Evolutionary conservation across 2,329 filamentous ascomycete species (phyloP).

Genomic region (Talaromyces verruculosus): DNA sequence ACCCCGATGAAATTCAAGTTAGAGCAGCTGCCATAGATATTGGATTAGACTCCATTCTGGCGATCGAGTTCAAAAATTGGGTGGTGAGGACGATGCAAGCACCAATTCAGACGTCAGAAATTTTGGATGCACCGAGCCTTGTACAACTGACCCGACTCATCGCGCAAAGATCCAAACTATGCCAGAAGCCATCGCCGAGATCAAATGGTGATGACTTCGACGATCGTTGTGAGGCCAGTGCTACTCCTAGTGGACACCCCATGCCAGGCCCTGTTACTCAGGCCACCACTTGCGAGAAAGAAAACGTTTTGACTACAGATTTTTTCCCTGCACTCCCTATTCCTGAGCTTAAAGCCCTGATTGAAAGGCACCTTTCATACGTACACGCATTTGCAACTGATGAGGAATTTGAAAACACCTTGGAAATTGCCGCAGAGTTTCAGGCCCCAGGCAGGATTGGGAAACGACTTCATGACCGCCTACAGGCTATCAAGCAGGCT

Average conservation of each 20-base stretch:
- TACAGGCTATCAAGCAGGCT: background rate
- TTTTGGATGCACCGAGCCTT: background rate
- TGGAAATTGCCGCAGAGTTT: background rate
- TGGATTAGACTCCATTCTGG: conserved; percentile 30
- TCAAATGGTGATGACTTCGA: background rate
- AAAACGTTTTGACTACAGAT: background rate
- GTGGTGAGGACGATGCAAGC: conserved; percentile 15
- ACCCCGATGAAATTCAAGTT: background rate
- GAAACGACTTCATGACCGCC: background rate
- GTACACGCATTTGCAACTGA: background rate
- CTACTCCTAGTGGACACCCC: background rate
- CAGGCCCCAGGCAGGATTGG: background rate
- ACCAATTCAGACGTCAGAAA: background rate
- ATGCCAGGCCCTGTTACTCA: background rate
- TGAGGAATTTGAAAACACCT: background rate
- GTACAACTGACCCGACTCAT: background rate
- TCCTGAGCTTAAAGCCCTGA: background rate
- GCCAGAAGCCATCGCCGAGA: background rate
- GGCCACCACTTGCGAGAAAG: background rate
- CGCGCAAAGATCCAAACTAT: background rate
- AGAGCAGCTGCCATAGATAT: background rate
- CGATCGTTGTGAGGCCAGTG: background rate
- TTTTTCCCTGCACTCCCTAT: background rate
- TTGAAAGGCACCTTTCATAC: background rate
- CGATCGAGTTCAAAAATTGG: conserved; percentile 33